phyloP scores from a whole-genome alignment of 208 protist genomes.

The Trypanosoma melophagium region DNA sequence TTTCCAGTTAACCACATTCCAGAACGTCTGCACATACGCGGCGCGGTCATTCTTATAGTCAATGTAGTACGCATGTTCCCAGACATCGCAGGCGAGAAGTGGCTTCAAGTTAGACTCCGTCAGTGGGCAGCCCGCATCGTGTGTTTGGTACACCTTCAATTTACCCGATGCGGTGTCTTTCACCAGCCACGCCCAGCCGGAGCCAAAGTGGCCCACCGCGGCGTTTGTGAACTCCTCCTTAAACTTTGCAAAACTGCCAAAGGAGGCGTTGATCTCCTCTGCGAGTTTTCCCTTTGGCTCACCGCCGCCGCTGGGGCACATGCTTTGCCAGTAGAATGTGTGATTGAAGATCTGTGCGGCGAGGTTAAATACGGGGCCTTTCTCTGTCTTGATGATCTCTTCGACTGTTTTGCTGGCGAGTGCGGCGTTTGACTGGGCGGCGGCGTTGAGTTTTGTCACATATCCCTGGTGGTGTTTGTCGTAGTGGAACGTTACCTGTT shows the following conservation, averaged over 20 bases:
- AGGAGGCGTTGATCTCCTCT: conserved; percentile 74
- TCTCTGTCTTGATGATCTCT: conserved; percentile 81
- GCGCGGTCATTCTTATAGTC: conserved; percentile 92
- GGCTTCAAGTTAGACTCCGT: conserved; percentile 54
- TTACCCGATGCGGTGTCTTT: conserved; percentile 78
- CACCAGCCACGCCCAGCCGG: conserved; percentile 95
- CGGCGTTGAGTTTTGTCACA: conserved; percentile 89
- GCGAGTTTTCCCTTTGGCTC: conserved; percentile 59
- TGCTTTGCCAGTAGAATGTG: conserved; percentile 91
- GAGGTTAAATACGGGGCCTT: conserved; percentile 89
- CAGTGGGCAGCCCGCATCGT: conserved; percentile 81
- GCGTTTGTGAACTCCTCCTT: conserved; percentile 91
- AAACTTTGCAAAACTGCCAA: conserved; percentile 89
- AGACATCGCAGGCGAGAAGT: conserved; percentile 90
- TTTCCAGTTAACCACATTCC: conserved; percentile 95
- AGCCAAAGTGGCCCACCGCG: conserved; percentile 91
- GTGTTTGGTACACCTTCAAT: conserved; percentile 80
- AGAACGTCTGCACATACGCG: conserved; percentile 89
- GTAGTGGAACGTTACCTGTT: conserved; percentile 91
- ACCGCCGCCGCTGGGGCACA: conserved; percentile 67
- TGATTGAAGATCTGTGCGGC: conserved; percentile 95
- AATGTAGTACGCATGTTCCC: conserved; percentile 95
- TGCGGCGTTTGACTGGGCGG: conserved; percentile 54
- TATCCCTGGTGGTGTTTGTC: conserved; percentile 93
- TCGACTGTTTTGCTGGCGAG: conserved; percentile 72